Conservation (phyloP, 768 basidiomycete genomes). For the Chalciporus sphaerocephalus region DNA sequence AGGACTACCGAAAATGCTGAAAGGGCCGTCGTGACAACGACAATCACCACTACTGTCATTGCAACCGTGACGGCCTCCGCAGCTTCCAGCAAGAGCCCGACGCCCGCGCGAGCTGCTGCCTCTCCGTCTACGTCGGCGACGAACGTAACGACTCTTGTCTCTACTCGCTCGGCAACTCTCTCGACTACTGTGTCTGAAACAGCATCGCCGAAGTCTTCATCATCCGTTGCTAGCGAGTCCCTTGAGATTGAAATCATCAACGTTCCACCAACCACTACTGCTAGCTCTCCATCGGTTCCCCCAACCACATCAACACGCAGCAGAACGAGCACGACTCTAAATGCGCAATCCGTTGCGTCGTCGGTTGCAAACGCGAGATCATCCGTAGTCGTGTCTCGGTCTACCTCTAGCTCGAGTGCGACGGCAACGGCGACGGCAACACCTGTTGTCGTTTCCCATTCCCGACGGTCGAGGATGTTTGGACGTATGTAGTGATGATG, state of each 20-base stretch:
- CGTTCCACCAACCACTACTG: neutral
- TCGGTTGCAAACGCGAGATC: constrained; percentile 10
- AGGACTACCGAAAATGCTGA: neutral
- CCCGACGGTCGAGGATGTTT: constrained; percentile 35
- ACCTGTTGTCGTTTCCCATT: constrained; percentile 30
- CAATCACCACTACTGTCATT: constrained; percentile 25
- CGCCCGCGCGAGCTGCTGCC: constrained; percentile 15
- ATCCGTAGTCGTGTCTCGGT: neutral
- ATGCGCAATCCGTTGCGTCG: constrained; percentile 21
- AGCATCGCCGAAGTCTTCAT: neutral
- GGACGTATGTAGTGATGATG: constrained; percentile 4
- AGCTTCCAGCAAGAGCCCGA: neutral
- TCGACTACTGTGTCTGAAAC: constrained; percentile 1
- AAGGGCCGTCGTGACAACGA: constrained; percentile 19
- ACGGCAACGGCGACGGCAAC: constrained; percentile 1
- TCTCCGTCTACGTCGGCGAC: constrained; percentile 8
- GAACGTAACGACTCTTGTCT: neutral
- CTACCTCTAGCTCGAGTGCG: neutral
- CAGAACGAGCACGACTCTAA: constrained; percentile 1
- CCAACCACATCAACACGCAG: neutral
- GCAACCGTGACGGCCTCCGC: constrained; percentile 6
- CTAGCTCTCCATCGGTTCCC: constrained; percentile 3
- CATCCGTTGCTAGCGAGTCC: constrained; percentile 8
- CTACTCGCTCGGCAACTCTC: constrained; percentile 5
- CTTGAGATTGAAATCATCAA: constrained; percentile 23